Conservation (phyloP, 2,329 filamentous ascomycete genomes). For the Sarocladium strictum region DNA sequence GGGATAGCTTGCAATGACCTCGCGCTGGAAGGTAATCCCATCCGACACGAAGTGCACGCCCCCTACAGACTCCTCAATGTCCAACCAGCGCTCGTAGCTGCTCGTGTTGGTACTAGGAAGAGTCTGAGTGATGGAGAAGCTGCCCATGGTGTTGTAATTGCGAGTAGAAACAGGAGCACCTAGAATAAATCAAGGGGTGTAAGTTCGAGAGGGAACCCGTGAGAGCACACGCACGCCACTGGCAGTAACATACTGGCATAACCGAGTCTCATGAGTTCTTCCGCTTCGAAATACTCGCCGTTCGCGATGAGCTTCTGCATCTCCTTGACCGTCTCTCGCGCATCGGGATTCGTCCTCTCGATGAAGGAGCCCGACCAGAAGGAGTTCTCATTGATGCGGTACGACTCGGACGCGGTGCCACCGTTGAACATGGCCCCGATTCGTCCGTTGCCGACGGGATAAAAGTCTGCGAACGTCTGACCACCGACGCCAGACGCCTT, state of each 20-base stretch:
- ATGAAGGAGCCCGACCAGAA: conserved; percentile 29
- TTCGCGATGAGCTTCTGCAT: conserved; percentile 30
- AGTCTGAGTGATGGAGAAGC: conserved; percentile 19
- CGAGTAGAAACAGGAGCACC: conserved; percentile 30
- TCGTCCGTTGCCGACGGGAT: conserved; percentile 40
- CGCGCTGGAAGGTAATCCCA: conserved; percentile 17
- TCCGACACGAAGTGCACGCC: conserved; percentile 13
- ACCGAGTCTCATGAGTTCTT: conserved; percentile 13
- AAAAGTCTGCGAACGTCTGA: conserved; percentile 12
- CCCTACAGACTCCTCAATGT: conserved; percentile 12
- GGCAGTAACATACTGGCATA: conserved; percentile 28
- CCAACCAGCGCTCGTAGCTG: conserved; percentile 17
- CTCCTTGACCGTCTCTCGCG: conserved; percentile 25
- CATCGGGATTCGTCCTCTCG: conserved; percentile 28
- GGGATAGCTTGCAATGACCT: conserved; percentile 19
- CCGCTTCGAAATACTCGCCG: conserved; percentile 24
- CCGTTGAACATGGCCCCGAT: conserved; percentile 33
- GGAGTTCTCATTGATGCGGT: conserved; percentile 41
- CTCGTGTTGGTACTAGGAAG: conserved; percentile 19
- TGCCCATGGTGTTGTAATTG: conserved; percentile 28
- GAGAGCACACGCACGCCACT: no score
- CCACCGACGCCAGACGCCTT: conserved; percentile 4
- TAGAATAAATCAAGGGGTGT: no score
- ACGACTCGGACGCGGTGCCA: conserved; percentile 24
- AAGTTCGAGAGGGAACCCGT: no score